Base-by-base conservation (phyloP, 805 yeast species). In the Grigorovia yakushimaensis region DNA sequence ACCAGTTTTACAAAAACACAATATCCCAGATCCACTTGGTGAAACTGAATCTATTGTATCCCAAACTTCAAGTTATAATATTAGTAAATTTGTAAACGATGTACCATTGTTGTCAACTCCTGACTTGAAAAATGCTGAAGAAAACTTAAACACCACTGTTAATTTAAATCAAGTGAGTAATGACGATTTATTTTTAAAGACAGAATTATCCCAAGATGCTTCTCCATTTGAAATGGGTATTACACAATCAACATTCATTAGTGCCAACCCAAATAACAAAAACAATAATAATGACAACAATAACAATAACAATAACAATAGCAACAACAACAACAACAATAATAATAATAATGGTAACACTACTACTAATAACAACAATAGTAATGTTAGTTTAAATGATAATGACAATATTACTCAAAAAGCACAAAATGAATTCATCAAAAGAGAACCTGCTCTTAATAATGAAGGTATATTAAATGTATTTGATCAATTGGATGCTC, bases 401-500 rank as follows among this genome's bases (percentile, higher is more conserved):
- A 23, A 39, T 21, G 27, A 21, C 13, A 27, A 27, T 7, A 5
- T 15, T 27, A 15, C 4, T 7, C 33, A 27, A 27, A 27, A 4
- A 5, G 9, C 13, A 27, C 33, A 4, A 27, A 10, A 27, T 27
- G 13, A 27, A 10, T 27, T 27, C 10, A 22, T 33, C 6, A 44
- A 44, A 39, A 20, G 15, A 8, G 47, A 44, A 9, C 17, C 17
- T 15, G 30, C 17, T 2, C 30, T 24, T 19, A 41, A 44, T 13
- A 38, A 46, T 38, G 1, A 37, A 9, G 49, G 85, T 56, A 73
- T 84, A 51, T 87, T 93, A 1, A 93, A 95, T 4, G 82, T 85
- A 40, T 83, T 88, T 72, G 95, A 88, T 61, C 84, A 82, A 54
- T 65, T 88, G 42, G 96, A 88, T 61, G 78, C 86, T 58, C 89